Percentiles rank a stretch among this genome's conserved stretches.
These are phyloP conservation scores for Geranium brycei DNA, from an alignment of 345 rosid genomes.

Conservation along the genomic window DNA sequence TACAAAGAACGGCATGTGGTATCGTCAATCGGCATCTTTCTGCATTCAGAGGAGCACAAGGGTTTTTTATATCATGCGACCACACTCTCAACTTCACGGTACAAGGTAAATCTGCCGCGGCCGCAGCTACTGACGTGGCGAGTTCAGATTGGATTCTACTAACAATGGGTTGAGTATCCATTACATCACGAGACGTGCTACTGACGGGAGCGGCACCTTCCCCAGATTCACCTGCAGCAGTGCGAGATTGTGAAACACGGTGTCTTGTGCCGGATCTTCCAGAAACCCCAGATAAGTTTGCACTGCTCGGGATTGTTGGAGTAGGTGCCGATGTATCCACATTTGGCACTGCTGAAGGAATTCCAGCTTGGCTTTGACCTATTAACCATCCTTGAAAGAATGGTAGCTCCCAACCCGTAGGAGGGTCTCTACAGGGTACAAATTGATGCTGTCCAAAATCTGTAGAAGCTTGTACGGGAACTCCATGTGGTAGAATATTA, in stretches of 20 bases:
- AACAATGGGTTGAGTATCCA: constrained; percentile 37
- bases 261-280: constrained; percentile 30
- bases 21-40: constrained; percentile 60
- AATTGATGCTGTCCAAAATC: constrained; percentile 11
- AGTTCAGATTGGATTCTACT: constrained; percentile 62
- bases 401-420: constrained; percentile 52
- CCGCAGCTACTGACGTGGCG: constrained; percentile 63
- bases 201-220: constrained; percentile 20
- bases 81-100: constrained; percentile 87
- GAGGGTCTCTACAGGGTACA: constrained; percentile 34
- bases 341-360: constrained; percentile 13
- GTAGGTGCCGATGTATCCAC: constrained; percentile 15
- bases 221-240: constrained; percentile 13
- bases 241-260: constrained; percentile 22
- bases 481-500: background rate
- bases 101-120: constrained; percentile 91
- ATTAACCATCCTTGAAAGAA: constrained; percentile 65
- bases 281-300: constrained; percentile 14
- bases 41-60: constrained; percentile 47
- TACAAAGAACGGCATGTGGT: constrained; percentile 94
- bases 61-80: constrained; percentile 67
- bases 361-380: constrained; percentile 52
- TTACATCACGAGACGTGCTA: constrained; percentile 15
- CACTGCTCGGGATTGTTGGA: constrained; percentile 10
- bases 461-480: background rate